Evolutionary conservation across 306 rosid species (phyloP).

Genomic region (Dryas drummondii): DNA sequence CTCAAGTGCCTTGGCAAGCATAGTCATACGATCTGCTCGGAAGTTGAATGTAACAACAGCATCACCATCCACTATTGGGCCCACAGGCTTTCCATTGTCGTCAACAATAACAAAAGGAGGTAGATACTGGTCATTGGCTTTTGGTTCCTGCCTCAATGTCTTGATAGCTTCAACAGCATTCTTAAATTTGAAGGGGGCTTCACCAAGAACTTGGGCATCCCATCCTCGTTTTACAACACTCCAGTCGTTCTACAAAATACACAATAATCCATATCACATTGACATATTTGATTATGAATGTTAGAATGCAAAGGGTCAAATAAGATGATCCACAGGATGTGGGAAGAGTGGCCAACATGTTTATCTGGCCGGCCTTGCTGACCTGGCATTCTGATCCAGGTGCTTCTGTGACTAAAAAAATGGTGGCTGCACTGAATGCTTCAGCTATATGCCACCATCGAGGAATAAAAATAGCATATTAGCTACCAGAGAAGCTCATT

Average conservation of each 20-base stretch:
- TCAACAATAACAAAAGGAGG: conserved; percentile 94
- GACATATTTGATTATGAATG: not conserved
- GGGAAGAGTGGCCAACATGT: not conserved
- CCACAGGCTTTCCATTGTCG: conserved; percentile 77
- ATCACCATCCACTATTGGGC: conserved; percentile 96
- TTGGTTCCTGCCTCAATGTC: conserved; percentile 66
- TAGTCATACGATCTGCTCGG: conserved; percentile 94
- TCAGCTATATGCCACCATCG: too few relatives aligned
- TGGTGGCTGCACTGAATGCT: too few relatives aligned
- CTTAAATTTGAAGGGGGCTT: conserved; percentile 81
- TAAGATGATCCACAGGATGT: not conserved
- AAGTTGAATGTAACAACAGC: conserved; percentile 95
- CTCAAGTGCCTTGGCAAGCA: conserved; percentile 96
- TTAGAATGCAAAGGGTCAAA: not conserved
- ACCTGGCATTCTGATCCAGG: too few relatives aligned
- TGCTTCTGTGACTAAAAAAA: too few relatives aligned
- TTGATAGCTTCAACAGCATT: conserved; percentile 82
- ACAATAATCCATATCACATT: not conserved
- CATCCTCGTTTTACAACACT: conserved; percentile 95
- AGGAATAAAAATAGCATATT: too few relatives aligned
- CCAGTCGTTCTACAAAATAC: conserved; percentile 87
- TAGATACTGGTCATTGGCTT: conserved; percentile 82
- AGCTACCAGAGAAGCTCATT: too few relatives aligned
- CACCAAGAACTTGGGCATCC: conserved; percentile 99
- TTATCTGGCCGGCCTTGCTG: too few relatives aligned